Evolutionary conservation across 73 alveolate genomes (phyloP), one percentile per base, ranked within the genome.

Genomic region (Paramecium caudatum): DNA sequence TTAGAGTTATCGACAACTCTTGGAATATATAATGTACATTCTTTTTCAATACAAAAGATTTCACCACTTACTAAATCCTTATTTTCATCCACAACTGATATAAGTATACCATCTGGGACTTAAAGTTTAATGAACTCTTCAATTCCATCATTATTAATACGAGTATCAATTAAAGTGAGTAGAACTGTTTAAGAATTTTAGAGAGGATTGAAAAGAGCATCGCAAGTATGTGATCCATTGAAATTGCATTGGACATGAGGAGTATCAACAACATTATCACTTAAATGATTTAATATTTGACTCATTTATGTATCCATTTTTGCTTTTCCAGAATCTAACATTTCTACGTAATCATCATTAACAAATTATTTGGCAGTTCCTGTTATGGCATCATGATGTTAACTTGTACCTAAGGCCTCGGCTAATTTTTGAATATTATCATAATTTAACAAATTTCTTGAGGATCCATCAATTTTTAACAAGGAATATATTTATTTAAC

Each of bases 351-450:
- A 83, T 96, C 96, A 47, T 94, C 85, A 27, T 97, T 94, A n/a
- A 97, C 99, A 78, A 84, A 94, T 74, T 91, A 61, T 90, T 82
- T 92, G 10, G 91, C 96, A 50, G 99, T 97, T 21, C 99, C 99
- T 46, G 99, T 78, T 5, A 97, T 93, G n/a, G 98, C 99, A 94
- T 95, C 96, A 70, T 94, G 97, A 91, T 95, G 97, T 87, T 96
- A 96, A 13, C 82, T 25, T 5, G 94, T 82, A 12, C 93, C 96
- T 94, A 91, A 23, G 17, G 88, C 88, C 43, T 74, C 88, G 8
- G 43, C 43, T 7, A 74, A 21, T 17, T 74, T 23, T 3, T 68
- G 7, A 6, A 68, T 9, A 17, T n/a, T 68, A 25, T n/a, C 21
- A 3, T 68, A 34, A n/a, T 32, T 12, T 32, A 30, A 32, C 10